Conservation (phyloP, 2,329 filamentous ascomycete species). For the Lachnellula subtilissima region DNA sequence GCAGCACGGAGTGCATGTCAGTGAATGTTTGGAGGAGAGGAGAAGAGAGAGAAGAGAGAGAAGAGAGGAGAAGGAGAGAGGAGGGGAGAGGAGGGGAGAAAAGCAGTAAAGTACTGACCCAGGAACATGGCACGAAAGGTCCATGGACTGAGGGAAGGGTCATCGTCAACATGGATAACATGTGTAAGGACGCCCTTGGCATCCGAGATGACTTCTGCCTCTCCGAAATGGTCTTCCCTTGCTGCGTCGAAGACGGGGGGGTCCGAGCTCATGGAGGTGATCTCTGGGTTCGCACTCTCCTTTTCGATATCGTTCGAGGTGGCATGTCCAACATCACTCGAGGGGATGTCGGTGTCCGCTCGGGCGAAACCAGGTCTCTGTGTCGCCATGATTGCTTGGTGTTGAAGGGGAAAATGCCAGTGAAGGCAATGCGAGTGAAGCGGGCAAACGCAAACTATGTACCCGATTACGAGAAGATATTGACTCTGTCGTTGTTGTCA, state of each 20-base stretch:
- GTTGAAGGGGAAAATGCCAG: too few species aligned
- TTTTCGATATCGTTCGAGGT: conserved; percentile 6
- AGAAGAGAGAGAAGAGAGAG: too few species aligned
- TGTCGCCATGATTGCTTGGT: conserved; percentile 7
- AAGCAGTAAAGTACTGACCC: conserved; percentile 19
- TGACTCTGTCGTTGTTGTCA: too few species aligned
- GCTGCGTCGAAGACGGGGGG: conserved; percentile 7
- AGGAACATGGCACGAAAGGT: conserved; percentile 36
- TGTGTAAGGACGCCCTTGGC: conserved; percentile 32
- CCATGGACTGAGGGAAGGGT: conserved; percentile 32
- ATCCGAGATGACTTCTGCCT: conserved; percentile 13
- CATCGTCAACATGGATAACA: conserved; percentile 35
- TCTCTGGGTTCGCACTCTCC: background rate
- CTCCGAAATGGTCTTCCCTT: conserved; percentile 11
- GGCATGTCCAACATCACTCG: background rate
- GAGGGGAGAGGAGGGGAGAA: background rate
- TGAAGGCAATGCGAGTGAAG: too few species aligned
- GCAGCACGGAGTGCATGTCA: background rate
- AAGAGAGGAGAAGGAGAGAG: background rate
- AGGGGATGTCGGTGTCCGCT: background rate
- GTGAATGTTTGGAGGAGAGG: background rate
- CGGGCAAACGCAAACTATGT: too few species aligned
- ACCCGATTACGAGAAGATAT: too few species aligned
- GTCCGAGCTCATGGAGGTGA: background rate
- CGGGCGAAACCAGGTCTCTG: conserved; percentile 5